Percentiles rank a stretch among this genome's conserved stretches.
Conservation (phyloP, 2,329 filamentous ascomycete genomes). For the Calonectria honghensis region DNA sequence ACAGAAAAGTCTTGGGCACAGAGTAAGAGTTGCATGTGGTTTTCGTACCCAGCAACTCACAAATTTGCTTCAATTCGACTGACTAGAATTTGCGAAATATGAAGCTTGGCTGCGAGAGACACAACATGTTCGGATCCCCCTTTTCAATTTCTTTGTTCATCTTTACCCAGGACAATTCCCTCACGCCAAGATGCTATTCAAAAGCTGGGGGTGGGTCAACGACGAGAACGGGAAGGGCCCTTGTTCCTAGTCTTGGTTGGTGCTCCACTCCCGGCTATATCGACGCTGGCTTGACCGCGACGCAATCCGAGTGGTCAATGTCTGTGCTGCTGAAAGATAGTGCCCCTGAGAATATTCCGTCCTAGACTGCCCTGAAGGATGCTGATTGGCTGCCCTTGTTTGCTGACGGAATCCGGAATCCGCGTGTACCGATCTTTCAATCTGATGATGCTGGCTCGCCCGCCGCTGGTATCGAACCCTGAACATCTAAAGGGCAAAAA, state of each 20-base stretch:
- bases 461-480: neutral
- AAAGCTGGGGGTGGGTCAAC: neutral
- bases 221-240: neutral
- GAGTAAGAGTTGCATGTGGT: neutral
- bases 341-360: conserved; percentile 12
- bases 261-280: neutral
- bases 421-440: neutral
- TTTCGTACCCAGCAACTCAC: neutral
- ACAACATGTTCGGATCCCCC: neutral
- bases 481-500: neutral
- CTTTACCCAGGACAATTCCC: no score
- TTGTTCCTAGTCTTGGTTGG: neutral
- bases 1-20: neutral
- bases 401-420: neutral
- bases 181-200: neutral
- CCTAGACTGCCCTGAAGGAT: no score
- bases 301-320: conserved; percentile 1
- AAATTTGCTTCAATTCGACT: neutral
- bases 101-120: neutral
- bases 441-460: neutral
- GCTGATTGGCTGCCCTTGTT: neutral
- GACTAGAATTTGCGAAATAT: neutral
- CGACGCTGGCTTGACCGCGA: neutral
- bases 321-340: neutral
- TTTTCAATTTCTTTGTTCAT: no score